Percentiles rank a stretch among this genome's conserved stretches.
Evolutionary conservation across 768 basidiomycete species (phyloP).

Genomic region (Mycena kentingensis): DNA sequence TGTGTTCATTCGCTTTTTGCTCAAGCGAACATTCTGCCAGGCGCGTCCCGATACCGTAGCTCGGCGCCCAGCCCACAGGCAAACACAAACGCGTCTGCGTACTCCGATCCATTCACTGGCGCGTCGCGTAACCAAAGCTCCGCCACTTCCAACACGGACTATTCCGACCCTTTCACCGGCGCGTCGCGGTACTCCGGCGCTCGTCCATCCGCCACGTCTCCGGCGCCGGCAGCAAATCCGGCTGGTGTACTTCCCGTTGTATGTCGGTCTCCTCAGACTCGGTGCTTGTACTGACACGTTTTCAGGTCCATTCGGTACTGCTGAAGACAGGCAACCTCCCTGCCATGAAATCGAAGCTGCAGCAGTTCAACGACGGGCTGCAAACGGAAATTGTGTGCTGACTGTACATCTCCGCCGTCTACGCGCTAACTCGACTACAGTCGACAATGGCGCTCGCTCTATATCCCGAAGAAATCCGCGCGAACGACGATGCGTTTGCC

Average conservation of each 20-base stretch:
- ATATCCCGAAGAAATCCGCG: conserved; percentile 63
- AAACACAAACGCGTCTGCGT: no score
- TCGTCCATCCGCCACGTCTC: no score
- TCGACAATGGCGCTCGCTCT: conserved; percentile 67
- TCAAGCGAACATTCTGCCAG: no score
- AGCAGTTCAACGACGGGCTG: conserved; percentile 72
- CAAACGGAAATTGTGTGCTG: conserved; percentile 67
- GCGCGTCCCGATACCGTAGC: no score
- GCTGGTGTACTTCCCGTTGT: conserved; percentile 57
- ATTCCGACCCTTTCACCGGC: no score
- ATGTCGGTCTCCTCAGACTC: no score
- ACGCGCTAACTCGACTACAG: conserved; percentile 37
- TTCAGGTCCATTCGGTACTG: conserved; percentile 61
- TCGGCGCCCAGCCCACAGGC: no score
- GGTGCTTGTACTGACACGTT: neutral
- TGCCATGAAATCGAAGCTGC: conserved; percentile 79
- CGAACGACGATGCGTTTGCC: conserved; percentile 63
- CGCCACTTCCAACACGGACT: no score
- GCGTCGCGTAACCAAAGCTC: no score
- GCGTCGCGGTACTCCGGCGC: no score
- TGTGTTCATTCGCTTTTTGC: no score
- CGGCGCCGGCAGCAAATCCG: conserved; percentile 31
- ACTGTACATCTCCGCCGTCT: neutral
- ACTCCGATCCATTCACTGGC: no score
- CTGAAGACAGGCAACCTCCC: conserved; percentile 83